Evolutionary conservation across 2,329 filamentous ascomycete species (phyloP).

Genomic region (Aspergillus uvarum): DNA sequence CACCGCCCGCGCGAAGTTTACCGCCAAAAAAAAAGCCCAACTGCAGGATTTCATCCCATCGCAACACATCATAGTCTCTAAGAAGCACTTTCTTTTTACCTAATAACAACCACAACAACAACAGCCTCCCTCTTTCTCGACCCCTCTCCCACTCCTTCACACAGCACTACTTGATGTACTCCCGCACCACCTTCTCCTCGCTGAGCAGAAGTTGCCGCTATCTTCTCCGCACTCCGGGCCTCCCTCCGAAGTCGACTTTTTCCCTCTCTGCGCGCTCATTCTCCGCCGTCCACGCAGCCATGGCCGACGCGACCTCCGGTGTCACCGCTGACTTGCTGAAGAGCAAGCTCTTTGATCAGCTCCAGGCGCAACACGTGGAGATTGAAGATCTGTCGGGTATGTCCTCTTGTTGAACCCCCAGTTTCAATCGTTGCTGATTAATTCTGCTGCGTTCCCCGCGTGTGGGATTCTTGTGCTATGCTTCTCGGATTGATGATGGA

Average conservation of each 20-base stretch:
- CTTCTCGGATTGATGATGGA: too few species aligned
- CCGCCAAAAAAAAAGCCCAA: not conserved
- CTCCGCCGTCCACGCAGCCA: slow-evolving; percentile 37
- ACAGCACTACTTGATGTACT: slow-evolving; percentile 39
- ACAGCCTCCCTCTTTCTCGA: too few species aligned
- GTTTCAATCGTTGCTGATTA: slow-evolving; percentile 4
- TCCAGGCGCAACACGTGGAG: slow-evolving; percentile 76
- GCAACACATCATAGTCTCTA: too few species aligned
- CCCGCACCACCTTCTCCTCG: slow-evolving; percentile 32
- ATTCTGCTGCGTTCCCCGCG: not conserved
- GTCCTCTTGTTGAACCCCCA: slow-evolving; percentile 17
- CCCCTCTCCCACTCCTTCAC: not conserved
- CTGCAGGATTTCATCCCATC: too few species aligned
- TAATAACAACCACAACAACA: not conserved
- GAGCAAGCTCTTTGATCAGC: slow-evolving; percentile 65
- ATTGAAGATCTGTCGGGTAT: slow-evolving; percentile 91
- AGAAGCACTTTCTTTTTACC: not conserved
- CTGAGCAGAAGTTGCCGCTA: slow-evolving; percentile 43
- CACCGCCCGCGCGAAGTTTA: not conserved
- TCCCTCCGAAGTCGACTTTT: slow-evolving; percentile 29
- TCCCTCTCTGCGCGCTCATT: slow-evolving; percentile 37
- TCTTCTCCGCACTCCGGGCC: slow-evolving; percentile 31
- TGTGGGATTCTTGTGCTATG: too few species aligned
- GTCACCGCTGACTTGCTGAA: slow-evolving; percentile 74
- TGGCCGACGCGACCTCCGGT: slow-evolving; percentile 51